Conservation (phyloP, 2,329 filamentous ascomycete genomes). For the Nannizziopsis arthrosporioides region DNA sequence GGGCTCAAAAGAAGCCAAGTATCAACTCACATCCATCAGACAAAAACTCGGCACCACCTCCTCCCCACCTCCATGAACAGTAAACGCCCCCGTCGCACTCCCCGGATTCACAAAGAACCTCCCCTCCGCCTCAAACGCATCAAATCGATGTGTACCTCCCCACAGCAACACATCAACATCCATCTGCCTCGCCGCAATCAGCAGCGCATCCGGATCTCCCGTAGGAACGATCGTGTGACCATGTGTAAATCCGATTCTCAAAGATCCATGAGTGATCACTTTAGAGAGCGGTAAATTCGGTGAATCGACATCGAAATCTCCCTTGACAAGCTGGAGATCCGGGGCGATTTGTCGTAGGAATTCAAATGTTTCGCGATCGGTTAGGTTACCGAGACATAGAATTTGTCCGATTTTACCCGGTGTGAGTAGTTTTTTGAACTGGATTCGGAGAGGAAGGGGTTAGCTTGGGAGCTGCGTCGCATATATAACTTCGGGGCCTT, state of each 20-base stretch:
- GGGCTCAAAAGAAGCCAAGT: not conserved
- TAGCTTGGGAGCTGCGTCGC: not conserved
- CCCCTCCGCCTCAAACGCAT: slow-evolving; percentile 60
- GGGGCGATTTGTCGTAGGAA: slow-evolving; percentile 65
- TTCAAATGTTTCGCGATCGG: slow-evolving; percentile 68
- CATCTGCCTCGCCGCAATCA: slow-evolving; percentile 60
- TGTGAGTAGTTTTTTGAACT: slow-evolving; percentile 79
- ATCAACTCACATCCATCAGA: slow-evolving; percentile 78
- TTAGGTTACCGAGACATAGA: slow-evolving; percentile 68
- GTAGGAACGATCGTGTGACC: slow-evolving; percentile 57
- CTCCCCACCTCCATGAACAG: slow-evolving; percentile 51
- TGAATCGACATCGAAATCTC: slow-evolving; percentile 59
- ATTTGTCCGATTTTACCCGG: slow-evolving; percentile 75
- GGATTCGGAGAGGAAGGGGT: slow-evolving; percentile 11
- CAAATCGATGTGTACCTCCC: slow-evolving; percentile 55
- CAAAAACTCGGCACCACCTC: slow-evolving; percentile 86
- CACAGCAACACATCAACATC: slow-evolving; percentile 58
- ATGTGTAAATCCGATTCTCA: slow-evolving; percentile 60
- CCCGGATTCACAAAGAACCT: slow-evolving; percentile 62
- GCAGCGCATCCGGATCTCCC: slow-evolving; percentile 53
- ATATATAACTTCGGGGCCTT: not conserved
- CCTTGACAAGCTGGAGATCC: slow-evolving; percentile 58
- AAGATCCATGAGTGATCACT: slow-evolving; percentile 56
- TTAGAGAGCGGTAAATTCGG: slow-evolving; percentile 53
- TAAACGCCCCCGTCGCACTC: slow-evolving; percentile 55